phyloP scores from a whole-genome alignment of 306 rosid genomes.

The Rosa persica region DNA sequence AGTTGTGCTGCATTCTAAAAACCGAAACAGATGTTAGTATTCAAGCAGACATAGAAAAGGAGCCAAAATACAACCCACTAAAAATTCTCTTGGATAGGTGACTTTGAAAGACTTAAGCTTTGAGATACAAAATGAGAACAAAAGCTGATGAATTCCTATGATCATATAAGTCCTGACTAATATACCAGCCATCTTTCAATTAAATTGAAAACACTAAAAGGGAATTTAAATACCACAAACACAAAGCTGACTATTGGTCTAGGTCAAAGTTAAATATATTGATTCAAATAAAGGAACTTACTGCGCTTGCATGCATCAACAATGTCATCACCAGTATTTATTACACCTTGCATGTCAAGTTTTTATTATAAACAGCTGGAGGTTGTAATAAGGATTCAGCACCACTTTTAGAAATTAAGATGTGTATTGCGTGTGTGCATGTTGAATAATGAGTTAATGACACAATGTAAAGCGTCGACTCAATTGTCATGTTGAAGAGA shows the following conservation, averaged over 20 bases:
- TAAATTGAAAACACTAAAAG: too few species aligned
- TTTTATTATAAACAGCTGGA: neutral
- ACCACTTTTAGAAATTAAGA: neutral
- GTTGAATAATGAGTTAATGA: neutral
- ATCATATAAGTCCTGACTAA: neutral
- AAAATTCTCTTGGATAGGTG: neutral
- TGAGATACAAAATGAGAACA: neutral
- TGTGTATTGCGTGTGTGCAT: neutral
- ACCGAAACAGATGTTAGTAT: slow-evolving; percentile 25
- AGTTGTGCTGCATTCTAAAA: slow-evolving; percentile 88
- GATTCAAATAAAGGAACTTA: neutral
- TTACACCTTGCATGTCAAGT: neutral
- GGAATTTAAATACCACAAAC: neutral
- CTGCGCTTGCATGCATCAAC: neutral
- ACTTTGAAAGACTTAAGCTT: slow-evolving; percentile 3
- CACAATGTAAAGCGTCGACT: neutral
- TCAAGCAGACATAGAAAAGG: slow-evolving; percentile 3
- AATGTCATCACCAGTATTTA: neutral
- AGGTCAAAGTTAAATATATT: neutral
- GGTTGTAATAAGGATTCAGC: neutral
- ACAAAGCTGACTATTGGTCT: neutral
- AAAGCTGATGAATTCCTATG: neutral
- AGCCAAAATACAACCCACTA: neutral
- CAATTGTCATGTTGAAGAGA: neutral
- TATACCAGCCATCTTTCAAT: neutral